phyloP scores from a whole-genome alignment of 2,329 filamentous ascomycete species.

The Ophiocordyceps australis region DNA sequence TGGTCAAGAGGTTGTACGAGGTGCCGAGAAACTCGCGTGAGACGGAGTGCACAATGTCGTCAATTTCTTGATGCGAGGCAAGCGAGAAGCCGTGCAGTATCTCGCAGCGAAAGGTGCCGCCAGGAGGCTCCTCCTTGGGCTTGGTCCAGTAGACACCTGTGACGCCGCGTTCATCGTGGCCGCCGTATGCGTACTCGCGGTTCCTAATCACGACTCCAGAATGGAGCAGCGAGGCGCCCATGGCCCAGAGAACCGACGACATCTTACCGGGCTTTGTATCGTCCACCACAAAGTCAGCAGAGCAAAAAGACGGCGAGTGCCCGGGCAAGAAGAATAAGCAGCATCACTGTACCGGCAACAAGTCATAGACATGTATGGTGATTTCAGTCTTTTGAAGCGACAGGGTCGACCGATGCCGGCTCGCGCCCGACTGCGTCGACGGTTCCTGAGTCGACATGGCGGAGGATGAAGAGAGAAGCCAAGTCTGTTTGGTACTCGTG shows the following conservation, averaged over 20 bases:
- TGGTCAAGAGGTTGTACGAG: slow-evolving; percentile 63
- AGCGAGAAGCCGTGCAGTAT: slow-evolving; percentile 69
- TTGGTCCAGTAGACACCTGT: slow-evolving; percentile 76
- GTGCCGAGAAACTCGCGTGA: slow-evolving; percentile 59
- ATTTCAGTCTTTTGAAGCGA: slow-evolving; percentile 58
- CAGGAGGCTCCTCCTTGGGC: slow-evolving; percentile 54
- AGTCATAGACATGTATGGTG: slow-evolving; percentile 60
- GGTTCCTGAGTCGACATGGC: slow-evolving; percentile 11
- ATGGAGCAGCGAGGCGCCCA: slow-evolving; percentile 64
- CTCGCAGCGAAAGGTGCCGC: slow-evolving; percentile 57
- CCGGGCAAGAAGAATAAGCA: too few relatives aligned
- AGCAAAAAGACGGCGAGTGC: too few relatives aligned
- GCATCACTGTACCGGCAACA: slow-evolving; percentile 55
- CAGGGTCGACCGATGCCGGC: slow-evolving; percentile 42
- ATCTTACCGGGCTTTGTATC: slow-evolving; percentile 59
- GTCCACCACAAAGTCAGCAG: too few relatives aligned
- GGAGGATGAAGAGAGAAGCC: too few relatives aligned
- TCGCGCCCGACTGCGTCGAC: slow-evolving; percentile 7
- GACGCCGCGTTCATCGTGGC: slow-evolving; percentile 50
- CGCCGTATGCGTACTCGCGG: slow-evolving; percentile 71
- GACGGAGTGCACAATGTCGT: slow-evolving; percentile 46
- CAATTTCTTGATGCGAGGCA: slow-evolving; percentile 49
- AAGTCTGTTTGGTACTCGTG: too few relatives aligned
- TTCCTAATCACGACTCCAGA: slow-evolving; percentile 69
- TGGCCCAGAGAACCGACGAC: slow-evolving; percentile 58